These are phyloP conservation scores for Cucurbitaria berberidis DNA, from an alignment of 2,329 filamentous ascomycete species.

Conservation along the genomic window DNA sequence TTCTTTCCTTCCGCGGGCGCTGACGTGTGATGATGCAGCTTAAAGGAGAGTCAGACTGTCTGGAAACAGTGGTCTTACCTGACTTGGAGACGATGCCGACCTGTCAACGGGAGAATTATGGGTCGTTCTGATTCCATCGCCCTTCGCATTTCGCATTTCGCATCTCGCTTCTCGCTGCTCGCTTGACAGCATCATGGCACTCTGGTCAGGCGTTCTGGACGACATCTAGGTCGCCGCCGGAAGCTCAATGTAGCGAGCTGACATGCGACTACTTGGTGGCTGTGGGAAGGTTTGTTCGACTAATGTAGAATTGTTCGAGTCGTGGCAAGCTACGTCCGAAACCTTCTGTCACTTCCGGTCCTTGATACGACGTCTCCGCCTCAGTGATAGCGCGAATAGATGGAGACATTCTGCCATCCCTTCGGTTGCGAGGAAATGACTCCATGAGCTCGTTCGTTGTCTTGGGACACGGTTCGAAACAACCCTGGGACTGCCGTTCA, in stretches of 20 bases:
- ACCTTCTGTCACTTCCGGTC: not conserved
- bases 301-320: constrained; percentile 7
- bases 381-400: not conserved
- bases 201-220: not conserved
- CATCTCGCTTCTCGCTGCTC: not conserved
- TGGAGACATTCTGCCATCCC: not conserved
- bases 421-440: not conserved
- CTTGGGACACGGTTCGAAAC: not conserved
- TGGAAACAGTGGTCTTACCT: constrained; percentile 2
- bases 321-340: constrained; percentile 8
- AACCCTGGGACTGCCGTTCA: not conserved
- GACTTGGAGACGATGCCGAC: not conserved
- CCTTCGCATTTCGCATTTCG: not conserved
- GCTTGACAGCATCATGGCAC: not conserved
- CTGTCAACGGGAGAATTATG: not conserved
- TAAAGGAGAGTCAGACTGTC: not conserved
- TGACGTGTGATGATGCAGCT: constrained; percentile 1
- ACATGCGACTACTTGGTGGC: not conserved
- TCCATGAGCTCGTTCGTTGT: not conserved
- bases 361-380: not conserved
- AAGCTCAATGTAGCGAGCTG: not conserved
- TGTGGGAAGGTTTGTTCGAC: not conserved
- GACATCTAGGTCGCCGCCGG: not conserved
- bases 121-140: not conserved
- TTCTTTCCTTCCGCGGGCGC: not conserved